These are phyloP conservation scores for Steccherinum ochraceum DNA, from an alignment of 768 basidiomycete genomes.

Conservation along the genomic window DNA sequence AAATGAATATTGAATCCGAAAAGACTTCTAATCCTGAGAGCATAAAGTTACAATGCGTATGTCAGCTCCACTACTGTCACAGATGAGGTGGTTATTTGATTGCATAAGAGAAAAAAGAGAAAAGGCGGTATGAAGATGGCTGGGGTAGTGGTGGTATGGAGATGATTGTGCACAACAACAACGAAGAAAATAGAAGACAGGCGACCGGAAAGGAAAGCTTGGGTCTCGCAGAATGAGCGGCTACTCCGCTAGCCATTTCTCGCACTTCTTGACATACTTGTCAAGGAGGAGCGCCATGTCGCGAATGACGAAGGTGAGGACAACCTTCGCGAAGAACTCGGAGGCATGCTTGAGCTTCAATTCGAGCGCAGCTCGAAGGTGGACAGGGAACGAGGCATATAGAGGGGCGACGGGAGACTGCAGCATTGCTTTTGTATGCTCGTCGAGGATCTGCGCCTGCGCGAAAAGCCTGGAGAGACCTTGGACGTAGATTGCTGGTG, in stretches of 20 bases:
- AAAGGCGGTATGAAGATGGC: conserved; percentile 2
- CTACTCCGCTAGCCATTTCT: conserved; percentile 85
- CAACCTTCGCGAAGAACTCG: conserved; percentile 88
- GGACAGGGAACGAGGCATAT: conserved; percentile 63
- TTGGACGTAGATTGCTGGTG: conserved; percentile 77
- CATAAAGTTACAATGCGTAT: conserved; percentile 27
- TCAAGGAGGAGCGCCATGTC: conserved; percentile 83
- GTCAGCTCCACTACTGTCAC: conserved; percentile 9
- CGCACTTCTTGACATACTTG: conserved; percentile 91
- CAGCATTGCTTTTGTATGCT: conserved; percentile 72
- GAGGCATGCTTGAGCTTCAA: conserved; percentile 72
- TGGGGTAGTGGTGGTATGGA: background rate
- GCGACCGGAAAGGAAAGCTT: background rate
- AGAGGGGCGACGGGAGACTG: conserved; percentile 62
- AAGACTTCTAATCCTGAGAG: conserved; percentile 23
- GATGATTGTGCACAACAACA: conserved; percentile 6
- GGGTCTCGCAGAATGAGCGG: conserved; percentile 10
- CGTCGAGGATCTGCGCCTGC: conserved; percentile 76
- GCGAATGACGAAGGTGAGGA: conserved; percentile 84
- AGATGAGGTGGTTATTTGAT: conserved; percentile 1
- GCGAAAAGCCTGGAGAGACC: conserved; percentile 69
- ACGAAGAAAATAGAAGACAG: background rate
- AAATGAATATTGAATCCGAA: conserved; percentile 8
- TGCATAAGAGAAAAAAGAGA: background rate
- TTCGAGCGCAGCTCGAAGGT: conserved; percentile 61